phyloP scores from a whole-genome alignment of 2,329 filamentous ascomycete genomes.

The Aspergillus unguis region DNA sequence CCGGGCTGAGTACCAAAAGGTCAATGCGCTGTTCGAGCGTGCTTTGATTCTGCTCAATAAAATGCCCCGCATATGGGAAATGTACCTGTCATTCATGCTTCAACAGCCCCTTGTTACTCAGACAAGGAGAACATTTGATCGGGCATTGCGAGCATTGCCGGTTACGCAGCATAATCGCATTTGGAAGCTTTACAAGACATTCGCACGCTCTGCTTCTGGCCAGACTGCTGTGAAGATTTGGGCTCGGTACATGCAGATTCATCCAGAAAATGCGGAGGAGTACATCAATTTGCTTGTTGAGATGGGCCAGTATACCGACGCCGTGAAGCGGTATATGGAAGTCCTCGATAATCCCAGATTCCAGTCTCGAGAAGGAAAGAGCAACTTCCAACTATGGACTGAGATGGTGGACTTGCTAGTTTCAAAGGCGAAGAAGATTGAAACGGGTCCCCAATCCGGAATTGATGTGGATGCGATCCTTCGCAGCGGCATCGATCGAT shows the following conservation, averaged over 20 bases:
- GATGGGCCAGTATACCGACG: conserved; percentile 82
- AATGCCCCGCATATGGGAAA: conserved; percentile 98
- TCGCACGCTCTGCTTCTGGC: conserved; percentile 86
- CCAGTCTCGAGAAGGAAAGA: conserved; percentile 87
- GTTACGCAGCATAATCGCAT: conserved; percentile 94
- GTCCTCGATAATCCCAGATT: conserved; percentile 89
- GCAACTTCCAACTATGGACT: conserved; percentile 93
- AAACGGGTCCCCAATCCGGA: conserved; percentile 73
- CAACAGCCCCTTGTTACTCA: conserved; percentile 87
- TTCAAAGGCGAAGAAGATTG: conserved; percentile 80
- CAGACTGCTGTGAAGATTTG: conserved; percentile 90
- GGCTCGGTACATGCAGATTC: conserved; percentile 94
- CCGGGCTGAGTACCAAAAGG: conserved; percentile 79
- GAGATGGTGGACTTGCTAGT: conserved; percentile 96
- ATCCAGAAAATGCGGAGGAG: conserved; percentile 91
- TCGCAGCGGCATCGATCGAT: conserved; percentile 82
- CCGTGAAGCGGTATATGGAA: conserved; percentile 84
- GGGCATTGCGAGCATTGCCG: conserved; percentile 83
- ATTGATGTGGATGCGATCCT: conserved; percentile 92
- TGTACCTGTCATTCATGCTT: conserved; percentile 88
- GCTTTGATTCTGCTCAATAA: conserved; percentile 93
- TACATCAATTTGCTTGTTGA: conserved; percentile 86
- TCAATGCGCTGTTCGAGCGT: conserved; percentile 90
- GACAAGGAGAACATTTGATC: conserved; percentile 85
- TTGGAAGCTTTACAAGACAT: conserved; percentile 86